These are phyloP conservation scores for Vitis cinerea DNA, from an alignment of 164 flowering plant species.

Conservation along the genomic window DNA sequence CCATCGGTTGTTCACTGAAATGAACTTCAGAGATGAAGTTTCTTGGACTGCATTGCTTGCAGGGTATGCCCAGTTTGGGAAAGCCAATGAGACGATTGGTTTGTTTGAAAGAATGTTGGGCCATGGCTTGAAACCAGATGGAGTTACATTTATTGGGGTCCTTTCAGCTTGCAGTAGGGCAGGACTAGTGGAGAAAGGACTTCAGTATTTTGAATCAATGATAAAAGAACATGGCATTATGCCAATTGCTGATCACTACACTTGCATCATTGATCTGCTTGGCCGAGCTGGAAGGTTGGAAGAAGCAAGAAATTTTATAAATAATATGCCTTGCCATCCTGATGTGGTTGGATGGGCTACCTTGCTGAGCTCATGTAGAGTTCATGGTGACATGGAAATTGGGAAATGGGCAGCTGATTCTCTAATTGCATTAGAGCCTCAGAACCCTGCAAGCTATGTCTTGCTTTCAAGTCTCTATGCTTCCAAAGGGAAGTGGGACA, in stretches of 20 bases:
- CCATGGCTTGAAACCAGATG: constrained; percentile 70
- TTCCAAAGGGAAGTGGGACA: constrained; percentile 70
- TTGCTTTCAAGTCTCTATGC: constrained; percentile 84
- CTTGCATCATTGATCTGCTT: constrained; percentile 86
- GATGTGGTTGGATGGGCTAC: constrained; percentile 81
- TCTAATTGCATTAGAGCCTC: constrained; percentile 62
- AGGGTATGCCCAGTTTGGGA: constrained; percentile 85
- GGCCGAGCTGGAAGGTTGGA: constrained; percentile 79
- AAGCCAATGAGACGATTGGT: constrained; percentile 61
- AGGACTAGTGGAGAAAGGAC: constrained; percentile 74
- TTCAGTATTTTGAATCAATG: constrained; percentile 60
- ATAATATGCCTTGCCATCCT: constrained; percentile 65
- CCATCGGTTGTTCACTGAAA: constrained; percentile 58
- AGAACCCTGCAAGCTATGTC: constrained; percentile 76
- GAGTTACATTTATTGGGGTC: constrained; percentile 76
- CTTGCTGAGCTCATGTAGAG: constrained; percentile 80
- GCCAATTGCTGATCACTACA: constrained; percentile 67
- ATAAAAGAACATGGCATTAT: constrained; percentile 48
- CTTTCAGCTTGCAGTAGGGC: constrained; percentile 94
- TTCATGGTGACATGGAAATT: constrained; percentile 66
- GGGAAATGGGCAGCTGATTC: constrained; percentile 90
- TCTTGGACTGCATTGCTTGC: constrained; percentile 87
- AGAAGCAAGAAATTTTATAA: constrained; percentile 71
- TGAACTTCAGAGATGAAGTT: constrained; percentile 65
- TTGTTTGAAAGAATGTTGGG: constrained; percentile 73